Base-by-base conservation (phyloP, 1,284 basidiomycete genomes). In the Ceratobasidium sp. region DNA sequence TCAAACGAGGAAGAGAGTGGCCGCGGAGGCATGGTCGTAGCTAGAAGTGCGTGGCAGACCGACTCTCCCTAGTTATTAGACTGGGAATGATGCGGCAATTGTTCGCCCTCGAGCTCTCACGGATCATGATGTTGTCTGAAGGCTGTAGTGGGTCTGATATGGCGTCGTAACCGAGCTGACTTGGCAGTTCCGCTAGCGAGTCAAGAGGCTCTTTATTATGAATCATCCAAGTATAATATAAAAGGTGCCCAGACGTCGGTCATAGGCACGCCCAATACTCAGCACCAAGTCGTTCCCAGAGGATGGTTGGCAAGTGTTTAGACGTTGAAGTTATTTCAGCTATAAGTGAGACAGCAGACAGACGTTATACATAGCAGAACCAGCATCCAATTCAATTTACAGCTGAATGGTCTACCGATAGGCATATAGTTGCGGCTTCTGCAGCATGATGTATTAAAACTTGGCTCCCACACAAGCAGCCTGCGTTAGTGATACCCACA, bases 21-120 rank as follows among this genome's bases (percentile, higher is more conserved):
- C n/a, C 68, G 68, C 35, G 68, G 68, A 60, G 68, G 68, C 68
- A 71, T 71, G 68, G 35, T 71, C n/a, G 54, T 23, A 60, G 23
- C 31, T 45, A 51, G 53, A 42, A 45, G 68, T 17, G 23, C 31
- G 26, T 54, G 37, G 31, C 7, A 6, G 39, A 26, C 68, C 37
- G 60, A 17, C 35, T 39, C 26, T 11, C 17, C 42, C 68, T 71
- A 63, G 54, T 60, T 71, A 60, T 71, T 60, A 3, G 68, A n/a
- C 54, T 71, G 53, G n/a, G 35, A 63, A 63, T 11, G n/a, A n/a
- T 58, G 31, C 37, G 3, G 60, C 15, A 26, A 26, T 54, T 17
- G 35, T 26, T 11, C 39, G 35, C 20, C 68, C 23, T 20, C 39
- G 20, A 33, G 13, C 28, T 68, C 51, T 37, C 66, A 33, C 66